These are phyloP conservation scores for Udeniomyces megalosporus DNA, from an alignment of 768 basidiomycete genomes.

Conservation along the genomic window DNA sequence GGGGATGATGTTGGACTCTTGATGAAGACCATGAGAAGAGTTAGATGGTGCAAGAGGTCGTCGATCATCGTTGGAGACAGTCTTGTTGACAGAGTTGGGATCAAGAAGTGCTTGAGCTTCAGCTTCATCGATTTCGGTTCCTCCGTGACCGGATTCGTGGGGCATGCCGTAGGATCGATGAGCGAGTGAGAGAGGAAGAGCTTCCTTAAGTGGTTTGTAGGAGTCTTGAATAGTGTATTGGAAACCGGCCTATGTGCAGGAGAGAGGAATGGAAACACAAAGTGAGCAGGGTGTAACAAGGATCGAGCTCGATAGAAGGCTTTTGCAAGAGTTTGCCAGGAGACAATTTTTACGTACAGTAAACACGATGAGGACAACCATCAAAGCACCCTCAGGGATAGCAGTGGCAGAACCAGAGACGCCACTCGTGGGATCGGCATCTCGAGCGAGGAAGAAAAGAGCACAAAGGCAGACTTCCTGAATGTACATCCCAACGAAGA, in stretches of 20 bases:
- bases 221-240: conserved; percentile 59
- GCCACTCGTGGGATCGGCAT: conserved; percentile 34
- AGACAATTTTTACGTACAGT: too few species aligned
- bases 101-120: conserved; percentile 2
- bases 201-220: conserved; percentile 56
- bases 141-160: conserved; percentile 22
- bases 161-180: conserved; percentile 43
- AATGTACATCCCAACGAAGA: conserved; percentile 87
- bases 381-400: conserved; percentile 58
- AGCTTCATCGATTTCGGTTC: conserved; percentile 21
- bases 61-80: neutral
- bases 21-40: neutral
- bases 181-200: conserved; percentile 64
- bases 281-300: neutral
- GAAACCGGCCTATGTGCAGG: conserved; percentile 42
- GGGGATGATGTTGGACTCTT: too few species aligned
- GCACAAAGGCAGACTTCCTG: conserved; percentile 70
- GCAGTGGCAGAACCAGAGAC: conserved; percentile 42
- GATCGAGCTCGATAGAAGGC: too few species aligned
- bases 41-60: neutral
- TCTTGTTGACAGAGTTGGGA: neutral
- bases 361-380: conserved; percentile 66
- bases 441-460: conserved; percentile 71
- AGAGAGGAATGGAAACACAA: neutral
- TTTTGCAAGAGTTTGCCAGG: too few species aligned